Conservation (phyloP, 345 rosid species). For the Brassica napus region DNA sequence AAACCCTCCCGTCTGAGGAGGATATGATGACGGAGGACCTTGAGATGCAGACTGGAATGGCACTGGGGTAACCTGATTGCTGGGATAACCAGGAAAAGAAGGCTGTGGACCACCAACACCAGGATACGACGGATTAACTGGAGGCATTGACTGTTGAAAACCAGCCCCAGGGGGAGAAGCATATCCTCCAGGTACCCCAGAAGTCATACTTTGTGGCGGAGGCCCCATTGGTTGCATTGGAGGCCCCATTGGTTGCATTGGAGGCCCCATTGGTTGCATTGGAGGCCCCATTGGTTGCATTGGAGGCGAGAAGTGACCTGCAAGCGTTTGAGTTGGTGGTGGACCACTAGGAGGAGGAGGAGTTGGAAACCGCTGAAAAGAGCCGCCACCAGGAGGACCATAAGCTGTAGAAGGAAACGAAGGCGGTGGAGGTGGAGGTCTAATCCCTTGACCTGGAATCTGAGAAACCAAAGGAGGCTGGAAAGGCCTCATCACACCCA, state of each 20-base stretch:
- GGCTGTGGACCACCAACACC: slow-evolving; percentile 45
- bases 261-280: slow-evolving; percentile 72
- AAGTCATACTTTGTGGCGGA: slow-evolving; percentile 48
- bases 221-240: slow-evolving; percentile 62
- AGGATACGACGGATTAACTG: slow-evolving; percentile 45
- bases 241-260: slow-evolving; percentile 64
- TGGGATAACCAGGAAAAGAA: slow-evolving; percentile 63
- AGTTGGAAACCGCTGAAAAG: slow-evolving; percentile 57
- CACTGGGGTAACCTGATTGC: slow-evolving; percentile 52
- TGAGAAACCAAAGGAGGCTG: slow-evolving; percentile 35
- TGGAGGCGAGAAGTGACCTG: slow-evolving; percentile 50
- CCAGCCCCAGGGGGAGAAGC: slow-evolving; percentile 47
- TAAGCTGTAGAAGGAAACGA: slow-evolving; percentile 52
- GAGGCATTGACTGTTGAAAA: slow-evolving; percentile 56
- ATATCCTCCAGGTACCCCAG: slow-evolving; percentile 44
- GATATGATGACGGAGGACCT: slow-evolving; percentile 54
- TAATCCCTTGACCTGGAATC: slow-evolving; percentile 20
- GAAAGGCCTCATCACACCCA: slow-evolving; percentile 52
- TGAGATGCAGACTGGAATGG: slow-evolving; percentile 57
- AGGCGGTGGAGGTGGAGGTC: slow-evolving; percentile 33
- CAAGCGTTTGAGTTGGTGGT: slow-evolving; percentile 53
- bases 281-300: slow-evolving; percentile 66
- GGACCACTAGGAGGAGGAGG: slow-evolving; percentile 57
- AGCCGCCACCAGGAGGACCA: slow-evolving; percentile 46
- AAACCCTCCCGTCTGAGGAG: slow-evolving; percentile 59